phyloP scores from a whole-genome alignment of 2,329 filamentous ascomycete species.

The Colletotrichum filicis region DNA sequence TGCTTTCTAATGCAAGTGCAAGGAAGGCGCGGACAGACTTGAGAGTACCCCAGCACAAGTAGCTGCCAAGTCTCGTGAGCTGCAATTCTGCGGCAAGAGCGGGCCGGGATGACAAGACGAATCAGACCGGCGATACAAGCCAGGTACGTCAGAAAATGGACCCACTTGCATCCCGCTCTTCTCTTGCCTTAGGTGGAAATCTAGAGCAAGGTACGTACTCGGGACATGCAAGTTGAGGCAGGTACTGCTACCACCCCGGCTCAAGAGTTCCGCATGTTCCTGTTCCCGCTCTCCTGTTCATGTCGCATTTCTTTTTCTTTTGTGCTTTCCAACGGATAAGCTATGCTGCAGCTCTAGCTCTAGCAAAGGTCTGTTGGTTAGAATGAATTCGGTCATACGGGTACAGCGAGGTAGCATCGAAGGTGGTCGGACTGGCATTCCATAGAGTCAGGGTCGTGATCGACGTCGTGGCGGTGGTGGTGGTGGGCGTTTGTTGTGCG shows the following conservation, averaged over 20 bases:
- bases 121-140: conserved; percentile 1
- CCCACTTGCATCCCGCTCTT: conserved; percentile 1
- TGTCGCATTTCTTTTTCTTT: background rate
- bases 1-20: conserved; percentile 28
- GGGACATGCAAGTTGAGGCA: background rate
- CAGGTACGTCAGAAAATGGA: background rate
- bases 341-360: background rate
- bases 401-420: background rate
- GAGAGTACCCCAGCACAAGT: conserved; percentile 2
- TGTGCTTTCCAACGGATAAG: background rate
- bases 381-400: too few relatives aligned
- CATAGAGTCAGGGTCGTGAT: background rate
- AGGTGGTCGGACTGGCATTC: background rate
- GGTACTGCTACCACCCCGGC: background rate
- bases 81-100: conserved; percentile 12
- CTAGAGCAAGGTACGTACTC: background rate
- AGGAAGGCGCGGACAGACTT: conserved; percentile 15
- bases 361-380: too few relatives aligned
- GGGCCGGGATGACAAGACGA: background rate
- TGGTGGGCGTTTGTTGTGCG: background rate
- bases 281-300: conserved; percentile 7
- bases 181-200: background rate
- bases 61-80: conserved; percentile 18
- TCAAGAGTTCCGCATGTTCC: conserved; percentile 11
- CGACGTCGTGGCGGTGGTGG: background rate